Percentiles rank a stretch among this genome's conserved stretches.
phyloP scores from a whole-genome alignment of 192 early-diverging fungal species.

The Coemansia sp. region DNA sequence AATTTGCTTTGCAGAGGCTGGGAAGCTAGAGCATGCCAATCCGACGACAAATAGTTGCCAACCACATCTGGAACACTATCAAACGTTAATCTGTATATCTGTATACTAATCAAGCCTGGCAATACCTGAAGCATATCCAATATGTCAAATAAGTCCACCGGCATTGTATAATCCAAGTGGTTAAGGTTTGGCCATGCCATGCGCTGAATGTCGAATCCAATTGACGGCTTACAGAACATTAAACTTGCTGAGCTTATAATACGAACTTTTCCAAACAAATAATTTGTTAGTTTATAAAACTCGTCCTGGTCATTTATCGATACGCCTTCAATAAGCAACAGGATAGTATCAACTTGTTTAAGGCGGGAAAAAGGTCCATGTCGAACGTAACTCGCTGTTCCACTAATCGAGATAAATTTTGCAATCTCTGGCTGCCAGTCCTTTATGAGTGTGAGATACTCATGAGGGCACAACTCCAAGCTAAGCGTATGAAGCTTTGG shows the following conservation, averaged over 20 bases:
- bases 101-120: background rate
- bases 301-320: background rate
- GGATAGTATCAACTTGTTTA: background rate
- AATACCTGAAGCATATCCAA: background rate
- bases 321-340: background rate
- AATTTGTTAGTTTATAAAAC: slow-evolving; percentile 4
- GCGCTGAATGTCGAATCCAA: background rate
- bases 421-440: background rate
- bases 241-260: background rate
- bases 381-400: background rate
- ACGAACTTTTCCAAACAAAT: background rate
- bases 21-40: background rate
- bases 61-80: no score
- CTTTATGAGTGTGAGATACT: slow-evolving; percentile 4
- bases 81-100: background rate
- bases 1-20: background rate
- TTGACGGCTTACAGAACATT: background rate
- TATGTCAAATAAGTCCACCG: background rate
- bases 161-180: background rate
- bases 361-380: background rate
- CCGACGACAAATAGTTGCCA: background rate
- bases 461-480: background rate
- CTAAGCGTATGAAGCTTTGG: background rate
- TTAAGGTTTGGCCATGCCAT: slow-evolving; percentile 2
- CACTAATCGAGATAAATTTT: background rate